Percentiles rank a stretch among this genome's conserved stretches.
Evolutionary conservation across 768 basidiomycete genomes (phyloP).

Genomic region (Termitomyces sp.): DNA sequence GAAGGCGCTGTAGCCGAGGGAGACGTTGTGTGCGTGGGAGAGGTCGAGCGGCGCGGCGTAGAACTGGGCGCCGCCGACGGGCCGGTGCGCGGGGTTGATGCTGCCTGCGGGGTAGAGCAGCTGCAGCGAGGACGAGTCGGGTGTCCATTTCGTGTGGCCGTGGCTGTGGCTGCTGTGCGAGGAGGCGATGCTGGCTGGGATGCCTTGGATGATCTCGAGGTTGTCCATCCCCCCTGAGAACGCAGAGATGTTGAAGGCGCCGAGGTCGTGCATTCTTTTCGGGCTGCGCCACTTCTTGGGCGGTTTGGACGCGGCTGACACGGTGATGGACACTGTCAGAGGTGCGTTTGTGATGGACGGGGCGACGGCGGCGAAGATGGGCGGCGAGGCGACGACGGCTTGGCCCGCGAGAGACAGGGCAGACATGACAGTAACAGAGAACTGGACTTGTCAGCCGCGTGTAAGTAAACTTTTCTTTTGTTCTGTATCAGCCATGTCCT

Average conservation of each 20-base stretch:
- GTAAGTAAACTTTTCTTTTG: too few species aligned
- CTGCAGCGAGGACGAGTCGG: constrained; percentile 44
- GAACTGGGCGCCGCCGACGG: constrained; percentile 73
- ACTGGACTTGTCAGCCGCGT: too few species aligned
- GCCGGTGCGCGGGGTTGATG: constrained; percentile 58
- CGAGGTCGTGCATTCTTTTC: constrained; percentile 49
- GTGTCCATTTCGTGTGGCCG: constrained; percentile 17
- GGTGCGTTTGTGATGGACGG: too few species aligned
- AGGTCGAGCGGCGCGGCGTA: constrained; percentile 44
- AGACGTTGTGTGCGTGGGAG: constrained; percentile 43
- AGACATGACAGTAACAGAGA: constrained; percentile 6
- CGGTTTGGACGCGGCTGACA: constrained; percentile 9
- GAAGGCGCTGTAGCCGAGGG: constrained; percentile 67
- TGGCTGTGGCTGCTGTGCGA: too few species aligned
- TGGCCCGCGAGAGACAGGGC: background rate
- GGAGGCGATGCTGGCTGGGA: constrained; percentile 26
- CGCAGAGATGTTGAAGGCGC: constrained; percentile 51
- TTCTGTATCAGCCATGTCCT: too few species aligned
- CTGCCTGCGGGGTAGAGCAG: constrained; percentile 66
- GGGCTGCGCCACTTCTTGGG: constrained; percentile 46
- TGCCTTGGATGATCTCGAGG: constrained; percentile 47
- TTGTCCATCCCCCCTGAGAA: constrained; percentile 54
- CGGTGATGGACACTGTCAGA: constrained; percentile 19
- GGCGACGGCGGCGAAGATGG: background rate
- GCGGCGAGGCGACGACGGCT: background rate